These are phyloP conservation scores for Galerina sulciceps DNA, from an alignment of 768 basidiomycete genomes.

Conservation along the genomic window DNA sequence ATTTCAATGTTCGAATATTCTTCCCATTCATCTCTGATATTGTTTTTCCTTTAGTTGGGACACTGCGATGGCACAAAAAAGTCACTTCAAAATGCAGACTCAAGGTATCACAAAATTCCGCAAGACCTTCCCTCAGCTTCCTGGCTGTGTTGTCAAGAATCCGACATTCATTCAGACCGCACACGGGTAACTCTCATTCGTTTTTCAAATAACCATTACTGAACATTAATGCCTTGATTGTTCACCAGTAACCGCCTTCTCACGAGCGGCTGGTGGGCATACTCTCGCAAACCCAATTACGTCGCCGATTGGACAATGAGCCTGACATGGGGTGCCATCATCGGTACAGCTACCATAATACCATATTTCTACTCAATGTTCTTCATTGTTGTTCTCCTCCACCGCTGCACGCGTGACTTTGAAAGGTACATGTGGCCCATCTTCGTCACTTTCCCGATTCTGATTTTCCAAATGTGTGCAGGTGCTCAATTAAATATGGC, in stretches of 20 bases:
- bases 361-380: constrained; percentile 98
- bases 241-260: constrained; percentile 79
- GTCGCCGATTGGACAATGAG: constrained; percentile 91
- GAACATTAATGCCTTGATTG: background rate
- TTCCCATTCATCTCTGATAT: constrained; percentile 8
- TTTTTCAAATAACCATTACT: background rate
- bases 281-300: constrained; percentile 96
- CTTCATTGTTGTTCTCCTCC: constrained; percentile 91
- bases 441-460: background rate
- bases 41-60: constrained; percentile 68
- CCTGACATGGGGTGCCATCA: constrained; percentile 82
- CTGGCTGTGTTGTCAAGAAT: constrained; percentile 79
- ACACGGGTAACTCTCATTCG: constrained; percentile 70
- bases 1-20: background rate
- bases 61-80: constrained; percentile 95
- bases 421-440: constrained; percentile 61
- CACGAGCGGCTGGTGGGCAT: constrained; percentile 93
- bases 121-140: constrained; percentile 93
- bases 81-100: constrained; percentile 96
- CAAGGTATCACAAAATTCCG: constrained; percentile 87
- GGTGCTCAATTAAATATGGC: constrained; percentile 88
- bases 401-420: constrained; percentile 92
- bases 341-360: constrained; percentile 78
- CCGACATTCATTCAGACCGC: constrained; percentile 92
- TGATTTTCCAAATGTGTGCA: constrained; percentile 24